Conservation (phyloP, 164 flowering plant genomes). For the Akebia trifoliata region DNA sequence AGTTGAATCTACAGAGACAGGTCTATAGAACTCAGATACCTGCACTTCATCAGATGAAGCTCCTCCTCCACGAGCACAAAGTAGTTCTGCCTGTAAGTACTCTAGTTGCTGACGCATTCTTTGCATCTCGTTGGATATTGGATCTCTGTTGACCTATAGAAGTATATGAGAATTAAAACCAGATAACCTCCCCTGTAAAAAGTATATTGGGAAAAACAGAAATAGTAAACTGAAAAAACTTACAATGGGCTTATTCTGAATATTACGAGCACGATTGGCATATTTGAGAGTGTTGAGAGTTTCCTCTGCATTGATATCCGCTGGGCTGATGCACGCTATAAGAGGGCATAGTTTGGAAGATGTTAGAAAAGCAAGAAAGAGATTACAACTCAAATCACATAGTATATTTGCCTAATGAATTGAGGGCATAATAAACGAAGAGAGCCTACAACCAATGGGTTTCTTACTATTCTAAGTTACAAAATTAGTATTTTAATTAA, state of each 20-base stretch:
- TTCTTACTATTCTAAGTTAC: too few species aligned
- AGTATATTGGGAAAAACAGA: not conserved
- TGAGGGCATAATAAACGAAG: too few species aligned
- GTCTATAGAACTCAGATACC: constrained; percentile 32
- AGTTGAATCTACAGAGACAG: not conserved
- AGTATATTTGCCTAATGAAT: too few species aligned
- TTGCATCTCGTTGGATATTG: constrained; percentile 80
- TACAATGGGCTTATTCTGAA: constrained; percentile 95
- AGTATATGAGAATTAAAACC: not conserved
- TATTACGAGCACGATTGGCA: constrained; percentile 99
- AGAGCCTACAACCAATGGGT: too few species aligned
- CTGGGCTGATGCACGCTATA: constrained; percentile 98
- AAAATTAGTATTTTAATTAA: too few species aligned
- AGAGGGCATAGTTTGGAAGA: constrained; percentile 11
- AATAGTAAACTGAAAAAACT: constrained; percentile 27
- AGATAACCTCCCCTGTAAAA: not conserved
- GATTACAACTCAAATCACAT: not conserved
- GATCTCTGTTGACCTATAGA: constrained; percentile 87
- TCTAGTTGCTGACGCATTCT: constrained; percentile 96
- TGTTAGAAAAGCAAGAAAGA: constrained; percentile 4
- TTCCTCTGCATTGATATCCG: constrained; percentile 98
- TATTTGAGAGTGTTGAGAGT: constrained; percentile 96
- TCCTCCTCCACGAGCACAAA: constrained; percentile 78
- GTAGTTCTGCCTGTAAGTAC: constrained; percentile 82
- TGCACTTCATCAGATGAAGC: constrained; percentile 75